phyloP scores from a whole-genome alignment of 1,284 basidiomycete species.

The Cryptococcus maquisensis region DNA sequence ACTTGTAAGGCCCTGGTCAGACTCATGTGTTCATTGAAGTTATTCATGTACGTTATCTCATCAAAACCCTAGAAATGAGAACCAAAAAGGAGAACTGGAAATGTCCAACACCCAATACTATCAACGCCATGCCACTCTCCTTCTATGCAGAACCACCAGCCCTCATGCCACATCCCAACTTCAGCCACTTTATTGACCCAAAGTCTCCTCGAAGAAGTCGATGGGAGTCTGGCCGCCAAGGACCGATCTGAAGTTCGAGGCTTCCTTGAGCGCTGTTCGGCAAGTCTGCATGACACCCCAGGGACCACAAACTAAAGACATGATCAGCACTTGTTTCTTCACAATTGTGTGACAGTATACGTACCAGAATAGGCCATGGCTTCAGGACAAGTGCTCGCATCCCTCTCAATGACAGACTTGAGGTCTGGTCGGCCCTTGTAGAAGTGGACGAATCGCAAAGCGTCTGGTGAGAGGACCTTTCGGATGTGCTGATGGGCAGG shows the following conservation, averaged over 20 bases:
- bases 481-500: background rate
- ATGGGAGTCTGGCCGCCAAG: background rate
- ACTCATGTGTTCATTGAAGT: too few species aligned
- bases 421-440: background rate
- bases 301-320: background rate
- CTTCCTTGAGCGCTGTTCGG: background rate
- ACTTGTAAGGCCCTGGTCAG: too few species aligned
- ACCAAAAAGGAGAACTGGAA: too few species aligned
- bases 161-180: too few species aligned
- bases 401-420: background rate
- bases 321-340: background rate
- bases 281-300: background rate
- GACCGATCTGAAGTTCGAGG: background rate
- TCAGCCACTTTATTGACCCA: background rate
- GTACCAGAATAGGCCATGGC: background rate
- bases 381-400: background rate
- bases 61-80: too few species aligned
- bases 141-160: too few species aligned
- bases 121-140: too few species aligned
- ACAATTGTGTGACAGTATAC: background rate
- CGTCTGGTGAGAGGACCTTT: background rate
- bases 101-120: too few species aligned
- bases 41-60: too few species aligned
- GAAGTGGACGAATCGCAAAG: background rate
- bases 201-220: background rate